Evolutionary conservation across 2,329 filamentous ascomycete species (phyloP).

Genomic region (Monilinia fructigena): DNA sequence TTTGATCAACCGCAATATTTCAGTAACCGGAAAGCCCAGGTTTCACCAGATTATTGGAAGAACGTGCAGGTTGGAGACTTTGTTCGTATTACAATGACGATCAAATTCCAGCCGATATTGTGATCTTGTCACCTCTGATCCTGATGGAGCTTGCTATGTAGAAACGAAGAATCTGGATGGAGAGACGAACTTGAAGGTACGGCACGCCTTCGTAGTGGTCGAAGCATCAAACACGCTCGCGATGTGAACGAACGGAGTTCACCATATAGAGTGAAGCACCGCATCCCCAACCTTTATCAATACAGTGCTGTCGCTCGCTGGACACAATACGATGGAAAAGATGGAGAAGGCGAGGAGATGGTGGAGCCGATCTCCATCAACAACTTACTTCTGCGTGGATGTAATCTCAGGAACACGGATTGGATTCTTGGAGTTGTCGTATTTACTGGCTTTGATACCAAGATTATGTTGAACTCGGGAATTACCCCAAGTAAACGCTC

Average conservation of each 20-base stretch:
- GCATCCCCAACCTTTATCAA: constrained; percentile 90
- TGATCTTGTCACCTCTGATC: constrained; percentile 92
- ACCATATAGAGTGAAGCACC: constrained; percentile 85
- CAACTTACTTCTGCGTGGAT: constrained; percentile 90
- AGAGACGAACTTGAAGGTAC: constrained; percentile 95
- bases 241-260: constrained; percentile 88
- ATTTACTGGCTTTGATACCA: constrained; percentile 94
- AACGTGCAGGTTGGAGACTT: constrained; percentile 94
- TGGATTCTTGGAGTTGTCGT: constrained; percentile 91
- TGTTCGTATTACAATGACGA: constrained; percentile 96
- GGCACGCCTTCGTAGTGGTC: constrained; percentile 86
- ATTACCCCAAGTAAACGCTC: constrained; percentile 93
- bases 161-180: constrained; percentile 98
- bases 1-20: constrained; percentile 70
- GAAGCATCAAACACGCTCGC: constrained; percentile 78
- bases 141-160: constrained; percentile 92
- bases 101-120: constrained; percentile 88
- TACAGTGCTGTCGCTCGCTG: constrained; percentile 90
- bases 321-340: constrained; percentile 68
- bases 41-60: constrained; percentile 96
- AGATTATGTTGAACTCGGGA: constrained; percentile 98
- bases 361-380: constrained; percentile 92
- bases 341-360: constrained; percentile 70
- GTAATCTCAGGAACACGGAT: constrained; percentile 90
- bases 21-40: constrained; percentile 66